Evolutionary conservation across 345 rosid genomes (phyloP).

Genomic region (Toxicodendron radicans): DNA sequence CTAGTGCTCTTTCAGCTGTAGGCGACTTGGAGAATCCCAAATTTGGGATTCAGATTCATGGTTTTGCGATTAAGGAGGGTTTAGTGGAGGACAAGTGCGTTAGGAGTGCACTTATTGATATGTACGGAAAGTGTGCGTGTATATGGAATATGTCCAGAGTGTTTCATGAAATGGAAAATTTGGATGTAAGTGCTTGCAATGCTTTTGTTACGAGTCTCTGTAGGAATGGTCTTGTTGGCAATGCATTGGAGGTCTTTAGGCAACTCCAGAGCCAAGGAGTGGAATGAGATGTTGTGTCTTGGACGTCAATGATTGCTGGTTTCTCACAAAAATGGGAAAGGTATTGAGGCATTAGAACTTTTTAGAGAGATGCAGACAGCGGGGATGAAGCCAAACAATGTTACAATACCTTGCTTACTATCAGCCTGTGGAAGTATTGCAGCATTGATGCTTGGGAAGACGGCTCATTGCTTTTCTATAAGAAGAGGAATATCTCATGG

Average conservation of each 20-base stretch:
- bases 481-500: slow-evolving; percentile 35
- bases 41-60: slow-evolving; percentile 35
- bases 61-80: slow-evolving; percentile 28
- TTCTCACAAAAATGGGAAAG: slow-evolving; percentile 45
- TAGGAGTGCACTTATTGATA: slow-evolving; percentile 30
- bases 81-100: slow-evolving; percentile 26
- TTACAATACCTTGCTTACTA: slow-evolving; percentile 41
- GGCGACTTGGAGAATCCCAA: slow-evolving; percentile 28
- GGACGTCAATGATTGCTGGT: slow-evolving; percentile 40
- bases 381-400: slow-evolving; percentile 34
- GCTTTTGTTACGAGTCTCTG: slow-evolving; percentile 35
- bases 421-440: slow-evolving; percentile 43
- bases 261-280: slow-evolving; percentile 20
- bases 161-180: slow-evolving; percentile 27
- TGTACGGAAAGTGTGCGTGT: slow-evolving; percentile 41
- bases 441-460: slow-evolving; percentile 39
- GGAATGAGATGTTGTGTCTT: slow-evolving; percentile 36
- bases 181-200: slow-evolving; percentile 36
- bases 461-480: slow-evolving; percentile 38
- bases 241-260: slow-evolving; percentile 33
- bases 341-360: slow-evolving; percentile 34
- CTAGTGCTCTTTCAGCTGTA: slow-evolving; percentile 34
- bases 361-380: slow-evolving; percentile 43
- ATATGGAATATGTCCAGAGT: slow-evolving; percentile 25
- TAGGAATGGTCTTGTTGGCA: slow-evolving; percentile 32